Base-by-base conservation (phyloP, 2,329 filamentous ascomycete species). In the Fusarium temperatum region DNA sequence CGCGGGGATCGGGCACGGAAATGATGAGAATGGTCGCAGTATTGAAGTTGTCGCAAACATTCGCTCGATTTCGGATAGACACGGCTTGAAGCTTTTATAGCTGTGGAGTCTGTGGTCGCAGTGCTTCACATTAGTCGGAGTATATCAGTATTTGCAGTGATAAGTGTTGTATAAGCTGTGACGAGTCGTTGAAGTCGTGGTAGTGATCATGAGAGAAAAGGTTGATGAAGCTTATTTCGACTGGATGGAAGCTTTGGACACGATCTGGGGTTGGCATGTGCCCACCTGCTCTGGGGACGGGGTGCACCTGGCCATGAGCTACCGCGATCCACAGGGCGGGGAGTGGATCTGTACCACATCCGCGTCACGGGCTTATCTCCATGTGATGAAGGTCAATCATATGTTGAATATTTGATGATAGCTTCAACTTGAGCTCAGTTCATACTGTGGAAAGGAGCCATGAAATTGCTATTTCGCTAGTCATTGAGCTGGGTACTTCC, bases 221-320 rank as follows among this genome's bases (percentile, higher is more conserved):
- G 30, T 72, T 42, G 67, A 48, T 47, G 42, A 48, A 71, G 68
- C 56, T 68, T 51, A 11, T 20, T 35, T 35, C 65, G 44, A 50
- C 24, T 24, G 20, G 42, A 41, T 32, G 59, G 48, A 50, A 71
- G 67, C 67, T 71, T 50, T 71, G 62, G 55, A 67, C 38, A 68
- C 67, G 56, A 65, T 61, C 67, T 38, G 68, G 67, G 67, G 72
- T 74, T 72, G 72, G 72, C 72, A 74, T 74, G 72, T 75, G 72
- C 68, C 63, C 66, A 71, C 63, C 30, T 74, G 50, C 51, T 41
- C 35, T n/a, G 63, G 61, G 24, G 24, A 24, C 24, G 24, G 24
- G 63, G 71, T 73, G 66, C 68, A 72, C 72, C 67, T 74, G 72
- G 72, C 71, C 67, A 71, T 70, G 51, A 73, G 56, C 70, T 71